Conservation (phyloP, 331 rosid species). For the Dryas integrifolia region DNA sequence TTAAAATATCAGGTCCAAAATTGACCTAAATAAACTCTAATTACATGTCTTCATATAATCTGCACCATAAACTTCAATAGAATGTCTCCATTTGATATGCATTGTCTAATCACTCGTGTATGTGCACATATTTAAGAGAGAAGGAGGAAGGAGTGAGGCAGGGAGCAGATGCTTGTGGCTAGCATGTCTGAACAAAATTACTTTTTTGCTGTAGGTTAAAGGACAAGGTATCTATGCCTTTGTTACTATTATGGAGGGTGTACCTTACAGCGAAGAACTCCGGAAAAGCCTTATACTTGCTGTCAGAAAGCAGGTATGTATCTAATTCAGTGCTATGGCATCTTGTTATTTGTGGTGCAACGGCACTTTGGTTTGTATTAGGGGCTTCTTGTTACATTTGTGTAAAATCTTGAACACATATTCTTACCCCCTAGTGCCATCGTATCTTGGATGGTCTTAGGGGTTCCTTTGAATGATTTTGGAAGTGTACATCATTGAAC, state of each 20-base stretch:
- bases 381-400: not conserved
- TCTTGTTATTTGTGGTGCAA: not conserved
- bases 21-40: not conserved
- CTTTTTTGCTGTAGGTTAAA: conserved; percentile 61
- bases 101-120: not conserved
- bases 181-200: conserved; percentile 21
- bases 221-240: conserved; percentile 96
- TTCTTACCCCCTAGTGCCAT: not conserved
- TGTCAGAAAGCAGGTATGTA: conserved; percentile 77
- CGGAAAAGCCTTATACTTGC: conserved; percentile 67
- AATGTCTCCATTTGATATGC: not conserved
- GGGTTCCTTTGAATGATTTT: no score
- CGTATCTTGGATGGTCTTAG: no score
- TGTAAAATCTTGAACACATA: not conserved
- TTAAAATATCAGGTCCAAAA: not conserved
- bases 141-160: not conserved
- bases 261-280: conserved; percentile 81
- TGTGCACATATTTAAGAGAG: not conserved
- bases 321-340: conserved; percentile 15
- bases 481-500: no score
- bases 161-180: conserved; percentile 7
- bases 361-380: not conserved
- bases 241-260: conserved; percentile 82
- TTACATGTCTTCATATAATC: conserved; percentile 1
- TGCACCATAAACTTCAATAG: not conserved